phyloP scores from a whole-genome alignment of 352 stramenopile species.

The Globisporangium nodosum region DNA sequence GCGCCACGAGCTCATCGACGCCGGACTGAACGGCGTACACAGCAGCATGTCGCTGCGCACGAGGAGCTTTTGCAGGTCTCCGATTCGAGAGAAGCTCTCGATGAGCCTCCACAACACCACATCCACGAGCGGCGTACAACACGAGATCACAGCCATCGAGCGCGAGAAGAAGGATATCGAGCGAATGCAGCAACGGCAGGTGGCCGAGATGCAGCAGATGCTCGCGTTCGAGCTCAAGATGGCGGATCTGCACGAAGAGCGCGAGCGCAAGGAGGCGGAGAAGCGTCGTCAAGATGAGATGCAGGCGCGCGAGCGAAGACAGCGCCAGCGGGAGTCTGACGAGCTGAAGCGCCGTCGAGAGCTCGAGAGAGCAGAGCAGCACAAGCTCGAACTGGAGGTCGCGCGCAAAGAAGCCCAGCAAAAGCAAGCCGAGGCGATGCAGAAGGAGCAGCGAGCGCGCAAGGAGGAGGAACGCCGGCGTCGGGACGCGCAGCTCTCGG shows the following conservation, averaged over 20 bases:
- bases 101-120: conserved; percentile 12
- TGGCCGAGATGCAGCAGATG: conserved; percentile 69
- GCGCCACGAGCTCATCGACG: conserved; percentile 54
- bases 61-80: conserved; percentile 54
- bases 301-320: conserved; percentile 28
- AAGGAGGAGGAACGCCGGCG: conserved; percentile 45
- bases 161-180: conserved; percentile 63
- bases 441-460: conserved; percentile 40
- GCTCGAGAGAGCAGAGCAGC: conserved; percentile 46
- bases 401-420: conserved; percentile 33
- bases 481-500: conserved; percentile 33
- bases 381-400: conserved; percentile 40
- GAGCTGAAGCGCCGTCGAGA: conserved; percentile 42
- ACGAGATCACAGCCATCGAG: conserved; percentile 56
- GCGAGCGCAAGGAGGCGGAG: conserved; percentile 41
- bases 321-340: conserved; percentile 44
- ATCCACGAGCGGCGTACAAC: conserved; percentile 10
- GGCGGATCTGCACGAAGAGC: conserved; percentile 45
- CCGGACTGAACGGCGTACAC: conserved; percentile 32
- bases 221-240: conserved; percentile 62
- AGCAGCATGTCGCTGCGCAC: conserved; percentile 47
- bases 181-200: conserved; percentile 62
- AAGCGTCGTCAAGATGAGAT: conserved; percentile 42
- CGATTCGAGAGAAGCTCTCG: conserved; percentile 25
- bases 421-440: conserved; percentile 34